phyloP scores from a whole-genome alignment of 2,329 filamentous ascomycete genomes.

The Ascochyta rabiei region DNA sequence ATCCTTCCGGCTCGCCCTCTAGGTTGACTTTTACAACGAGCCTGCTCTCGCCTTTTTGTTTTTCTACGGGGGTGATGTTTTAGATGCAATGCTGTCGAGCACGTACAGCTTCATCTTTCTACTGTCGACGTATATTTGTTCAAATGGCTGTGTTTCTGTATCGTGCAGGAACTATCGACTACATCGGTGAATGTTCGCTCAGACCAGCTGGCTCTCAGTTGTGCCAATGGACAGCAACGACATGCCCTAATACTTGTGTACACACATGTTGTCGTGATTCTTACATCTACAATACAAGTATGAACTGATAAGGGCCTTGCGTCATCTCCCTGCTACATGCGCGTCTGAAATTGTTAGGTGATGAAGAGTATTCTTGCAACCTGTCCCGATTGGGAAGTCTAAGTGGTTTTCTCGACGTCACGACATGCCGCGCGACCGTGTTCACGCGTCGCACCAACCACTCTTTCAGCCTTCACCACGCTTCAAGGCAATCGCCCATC shows the following conservation, averaged over 20 bases:
- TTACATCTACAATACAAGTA: neutral
- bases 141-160: too few species aligned
- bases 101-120: too few species aligned
- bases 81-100: too few species aligned
- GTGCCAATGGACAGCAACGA: neutral
- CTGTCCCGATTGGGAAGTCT: slow-evolving; percentile 7
- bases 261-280: too few species aligned
- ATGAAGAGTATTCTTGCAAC: neutral
- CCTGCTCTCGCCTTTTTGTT: too few species aligned
- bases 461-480: slow-evolving; percentile 14
- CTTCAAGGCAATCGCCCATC: slow-evolving; percentile 31
- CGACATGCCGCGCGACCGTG: slow-evolving; percentile 29
- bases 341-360: neutral
- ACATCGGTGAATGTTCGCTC: neutral
- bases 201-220: neutral
- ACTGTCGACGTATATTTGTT: too few species aligned
- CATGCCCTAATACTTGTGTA: too few species aligned
- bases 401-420: slow-evolving; percentile 24
- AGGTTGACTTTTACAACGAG: too few species aligned
- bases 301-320: neutral
- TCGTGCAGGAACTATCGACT: too few species aligned
- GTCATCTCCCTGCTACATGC: neutral
- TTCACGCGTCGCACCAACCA: slow-evolving; percentile 19
- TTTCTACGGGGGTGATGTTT: too few species aligned
- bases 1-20: too few species aligned